Evolutionary conservation across 257 asterid genomes (phyloP), one percentile per base, ranked within the genome.

Genomic region (Penstemon davidsonii): DNA sequence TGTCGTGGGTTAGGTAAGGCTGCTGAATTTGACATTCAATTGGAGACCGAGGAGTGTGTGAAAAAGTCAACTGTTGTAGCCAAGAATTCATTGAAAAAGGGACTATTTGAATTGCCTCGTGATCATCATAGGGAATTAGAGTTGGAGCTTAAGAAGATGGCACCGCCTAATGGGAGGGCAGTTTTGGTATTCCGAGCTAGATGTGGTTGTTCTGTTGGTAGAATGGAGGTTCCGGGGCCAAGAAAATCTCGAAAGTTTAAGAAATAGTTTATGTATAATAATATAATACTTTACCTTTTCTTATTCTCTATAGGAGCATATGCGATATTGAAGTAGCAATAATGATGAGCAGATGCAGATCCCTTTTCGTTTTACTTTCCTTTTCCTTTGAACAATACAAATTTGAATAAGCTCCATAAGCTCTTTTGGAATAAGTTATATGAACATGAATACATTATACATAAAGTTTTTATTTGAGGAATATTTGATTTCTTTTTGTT

Each of bases 91-190:
- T 64, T 78, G n/a, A 90, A 78, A 74, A 84, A 82, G 69, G 99
- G 97, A 4, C 13, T 94, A 13, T 84, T 88, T 41, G 91, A 88
- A 74, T 65, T 91, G 86, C 88, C 86, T 7, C 91, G 90, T 7
- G 97, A 88, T 69, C 97, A 83, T 50, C 96, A 94, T 47, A 71
- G 85, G 80, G 99, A 90, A 69, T 46, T 94, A 72, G 99, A 90
- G 75, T 85, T 90, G 0, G 99, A 94, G 89, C 95, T 94, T 33
- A 94, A 88, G 90, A 86, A 87, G 83, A 83, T 91, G 97, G 97
- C 96, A 5, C 99, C 99, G 0, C 86, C 85, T 45, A 94, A 94
- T 68, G 99, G 99, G 60, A 80, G 95, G 79, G 99, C 96, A 10
- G 84, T 94, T 43, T 82, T 94, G 49, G 84, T 94, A 43, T 94